Evolutionary conservation across 2,329 filamentous ascomycete genomes (phyloP).

Genomic region (Sphaerulina vaccinii): DNA sequence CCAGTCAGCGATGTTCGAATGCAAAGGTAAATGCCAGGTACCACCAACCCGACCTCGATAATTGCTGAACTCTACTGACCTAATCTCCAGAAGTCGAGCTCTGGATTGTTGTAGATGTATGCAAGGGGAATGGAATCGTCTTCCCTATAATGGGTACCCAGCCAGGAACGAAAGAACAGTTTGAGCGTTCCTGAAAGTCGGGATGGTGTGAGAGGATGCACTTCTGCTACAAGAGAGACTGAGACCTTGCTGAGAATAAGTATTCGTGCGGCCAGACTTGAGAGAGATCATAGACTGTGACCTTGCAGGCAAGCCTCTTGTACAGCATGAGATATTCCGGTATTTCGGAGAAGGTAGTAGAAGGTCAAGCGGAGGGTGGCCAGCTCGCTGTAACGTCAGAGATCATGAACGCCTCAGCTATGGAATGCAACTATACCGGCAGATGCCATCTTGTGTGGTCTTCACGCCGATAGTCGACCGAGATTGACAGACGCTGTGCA

Average conservation of each 20-base stretch:
- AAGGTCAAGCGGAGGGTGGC: constrained; percentile 17
- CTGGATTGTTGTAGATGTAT: constrained; percentile 32
- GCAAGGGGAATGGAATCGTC: constrained; percentile 28
- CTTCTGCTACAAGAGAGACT: constrained; percentile 20
- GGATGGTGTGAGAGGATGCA: constrained; percentile 26
- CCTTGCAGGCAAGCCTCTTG: constrained; percentile 29
- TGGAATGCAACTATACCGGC: constrained; percentile 34
- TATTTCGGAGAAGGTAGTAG: constrained; percentile 24
- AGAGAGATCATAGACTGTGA: constrained; percentile 19
- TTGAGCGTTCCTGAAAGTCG: constrained; percentile 19
- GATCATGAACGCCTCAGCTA: constrained; percentile 30
- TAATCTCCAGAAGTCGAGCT: constrained; percentile 29
- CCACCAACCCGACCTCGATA: constrained; percentile 25
- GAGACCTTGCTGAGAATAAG: constrained; percentile 34
- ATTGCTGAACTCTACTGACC: constrained; percentile 17
- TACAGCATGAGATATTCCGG: constrained; percentile 27
- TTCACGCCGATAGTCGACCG: constrained; percentile 9
- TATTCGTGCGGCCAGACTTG: constrained; percentile 28
- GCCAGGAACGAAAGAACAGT: constrained; percentile 17
- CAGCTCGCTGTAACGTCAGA: constrained; percentile 26
- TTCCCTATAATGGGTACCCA: constrained; percentile 16
- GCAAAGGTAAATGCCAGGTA: constrained; percentile 35
- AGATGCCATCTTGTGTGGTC: constrained; percentile 11
- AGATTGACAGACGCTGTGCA: constrained; percentile 15
- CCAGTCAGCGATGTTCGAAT: constrained; percentile 24